These are phyloP conservation scores for Aspergillus carbonarius DNA, from an alignment of 2,329 filamentous ascomycete species.

Conservation along the genomic window DNA sequence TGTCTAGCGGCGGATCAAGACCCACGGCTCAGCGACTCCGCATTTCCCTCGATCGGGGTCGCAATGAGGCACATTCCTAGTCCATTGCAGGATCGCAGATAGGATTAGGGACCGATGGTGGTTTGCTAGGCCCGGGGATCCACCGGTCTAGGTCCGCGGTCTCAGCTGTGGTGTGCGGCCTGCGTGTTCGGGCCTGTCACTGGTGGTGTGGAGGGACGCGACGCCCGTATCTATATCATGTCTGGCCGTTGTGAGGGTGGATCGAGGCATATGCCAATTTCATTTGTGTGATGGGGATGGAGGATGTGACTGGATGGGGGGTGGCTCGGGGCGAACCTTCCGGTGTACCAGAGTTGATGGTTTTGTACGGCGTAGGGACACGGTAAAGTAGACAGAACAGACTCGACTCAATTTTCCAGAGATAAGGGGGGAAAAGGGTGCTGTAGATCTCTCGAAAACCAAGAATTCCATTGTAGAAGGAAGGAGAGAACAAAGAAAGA, in stretches of 20 bases:
- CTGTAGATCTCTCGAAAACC: neutral
- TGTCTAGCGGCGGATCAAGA: conserved; percentile 28
- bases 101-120: neutral
- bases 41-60: neutral
- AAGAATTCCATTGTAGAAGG: neutral
- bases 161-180: conserved; percentile 16
- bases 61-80: neutral
- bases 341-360: conserved; percentile 22
- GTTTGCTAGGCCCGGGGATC: neutral
- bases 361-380: neutral
- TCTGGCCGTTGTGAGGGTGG: conserved; percentile 9
- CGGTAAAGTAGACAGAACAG: neutral
- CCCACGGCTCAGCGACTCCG: conserved; percentile 26
- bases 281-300: neutral
- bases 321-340: conserved; percentile 31
- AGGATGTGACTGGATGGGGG: conserved; percentile 14
- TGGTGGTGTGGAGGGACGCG: conserved; percentile 6
- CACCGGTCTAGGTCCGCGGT: conserved; percentile 2
- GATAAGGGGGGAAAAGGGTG: neutral
- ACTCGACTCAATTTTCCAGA: neutral
- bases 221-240: conserved; percentile 3
- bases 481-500: neutral
- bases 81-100: neutral
- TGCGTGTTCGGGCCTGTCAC: conserved; percentile 8
- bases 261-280: neutral